A percentile compares a stretch with the other conserved stretches of the same genome.
These are phyloP conservation scores for Ailanthus altissimus DNA, from an alignment of 345 rosid species.

Conservation along the genomic window DNA sequence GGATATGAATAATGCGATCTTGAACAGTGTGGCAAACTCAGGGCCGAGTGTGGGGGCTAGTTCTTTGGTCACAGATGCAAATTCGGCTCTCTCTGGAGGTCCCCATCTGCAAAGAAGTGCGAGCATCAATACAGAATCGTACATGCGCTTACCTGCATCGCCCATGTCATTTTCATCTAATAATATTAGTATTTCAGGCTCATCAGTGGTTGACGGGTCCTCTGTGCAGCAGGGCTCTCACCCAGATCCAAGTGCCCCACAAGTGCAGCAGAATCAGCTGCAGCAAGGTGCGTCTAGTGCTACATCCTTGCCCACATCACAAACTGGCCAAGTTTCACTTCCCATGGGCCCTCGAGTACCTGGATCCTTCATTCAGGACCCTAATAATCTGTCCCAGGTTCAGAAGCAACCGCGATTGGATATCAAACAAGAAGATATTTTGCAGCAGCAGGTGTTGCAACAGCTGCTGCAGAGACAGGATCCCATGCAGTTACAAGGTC, in stretches of 20 bases:
- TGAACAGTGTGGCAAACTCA: conserved; percentile 85
- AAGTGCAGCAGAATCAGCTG: conserved; percentile 56
- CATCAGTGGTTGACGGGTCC: conserved; percentile 84
- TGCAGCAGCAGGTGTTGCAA: conserved; percentile 80
- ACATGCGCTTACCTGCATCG: conserved; percentile 93
- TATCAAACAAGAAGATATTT: conserved; percentile 83
- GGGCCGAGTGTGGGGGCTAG: conserved; percentile 96
- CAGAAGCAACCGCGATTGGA: conserved; percentile 83
- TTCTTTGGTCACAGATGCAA: conserved; percentile 93
- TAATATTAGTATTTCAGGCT: conserved; percentile 84
- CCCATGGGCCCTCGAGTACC: conserved; percentile 61
- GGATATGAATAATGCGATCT: conserved; percentile 73
- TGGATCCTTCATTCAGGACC: conserved; percentile 74
- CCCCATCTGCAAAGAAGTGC: conserved; percentile 93
- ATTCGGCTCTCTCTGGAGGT: conserved; percentile 88
- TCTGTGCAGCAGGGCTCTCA: conserved; percentile 67
- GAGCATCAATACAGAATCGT: conserved; percentile 88
- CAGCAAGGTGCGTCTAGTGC: conserved; percentile 77
- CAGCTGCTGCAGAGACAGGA: conserved; percentile 90
- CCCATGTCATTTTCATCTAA: conserved; percentile 96
- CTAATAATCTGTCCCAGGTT: conserved; percentile 59
- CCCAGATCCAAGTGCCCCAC: conserved; percentile 65
- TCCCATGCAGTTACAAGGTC: conserved; percentile 67
- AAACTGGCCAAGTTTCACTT: conserved; percentile 60
- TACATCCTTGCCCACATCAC: conserved; percentile 66